phyloP scores from a whole-genome alignment of 2,329 filamentous ascomycete genomes.

The Ceratocystis albifundus region DNA sequence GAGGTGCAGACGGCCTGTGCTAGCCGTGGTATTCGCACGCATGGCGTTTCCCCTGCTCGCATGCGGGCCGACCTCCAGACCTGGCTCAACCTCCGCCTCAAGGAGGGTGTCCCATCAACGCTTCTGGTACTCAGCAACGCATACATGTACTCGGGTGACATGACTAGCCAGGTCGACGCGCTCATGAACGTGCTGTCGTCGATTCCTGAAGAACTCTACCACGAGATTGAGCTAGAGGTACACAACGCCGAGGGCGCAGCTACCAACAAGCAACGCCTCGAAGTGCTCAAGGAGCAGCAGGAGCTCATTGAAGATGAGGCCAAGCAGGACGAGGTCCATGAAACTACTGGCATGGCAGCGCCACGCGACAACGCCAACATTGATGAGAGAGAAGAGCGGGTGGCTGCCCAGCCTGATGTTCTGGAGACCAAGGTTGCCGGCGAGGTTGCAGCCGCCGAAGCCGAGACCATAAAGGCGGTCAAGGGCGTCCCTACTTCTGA shows the following conservation, averaged over 20 bases:
- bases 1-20: constrained; percentile 89
- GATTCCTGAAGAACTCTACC: constrained; percentile 96
- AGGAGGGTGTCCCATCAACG: constrained; percentile 90
- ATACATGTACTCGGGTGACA: constrained; percentile 92
- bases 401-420: constrained; percentile 40
- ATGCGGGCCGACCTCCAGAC: constrained; percentile 82
- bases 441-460: constrained; percentile 22
- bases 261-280: constrained; percentile 96
- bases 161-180: constrained; percentile 82
- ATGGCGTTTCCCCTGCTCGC: constrained; percentile 78
- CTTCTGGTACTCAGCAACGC: constrained; percentile 92
- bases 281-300: constrained; percentile 96
- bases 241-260: constrained; percentile 93
- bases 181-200: constrained; percentile 83
- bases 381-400: constrained; percentile 78
- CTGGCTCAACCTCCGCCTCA: constrained; percentile 88
- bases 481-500: constrained; percentile 10
- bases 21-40: constrained; percentile 81
- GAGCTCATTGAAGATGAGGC: constrained; percentile 97
- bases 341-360: constrained; percentile 59
- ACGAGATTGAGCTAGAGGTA: constrained; percentile 97
- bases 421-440: constrained; percentile 44
- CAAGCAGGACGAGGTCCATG: constrained; percentile 73
- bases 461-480: constrained; percentile 19
- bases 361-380: constrained; percentile 85